Percentiles rank a stretch among this genome's conserved stretches.
Conservation (phyloP, 116 monocot species). For the Iris pallida region DNA sequence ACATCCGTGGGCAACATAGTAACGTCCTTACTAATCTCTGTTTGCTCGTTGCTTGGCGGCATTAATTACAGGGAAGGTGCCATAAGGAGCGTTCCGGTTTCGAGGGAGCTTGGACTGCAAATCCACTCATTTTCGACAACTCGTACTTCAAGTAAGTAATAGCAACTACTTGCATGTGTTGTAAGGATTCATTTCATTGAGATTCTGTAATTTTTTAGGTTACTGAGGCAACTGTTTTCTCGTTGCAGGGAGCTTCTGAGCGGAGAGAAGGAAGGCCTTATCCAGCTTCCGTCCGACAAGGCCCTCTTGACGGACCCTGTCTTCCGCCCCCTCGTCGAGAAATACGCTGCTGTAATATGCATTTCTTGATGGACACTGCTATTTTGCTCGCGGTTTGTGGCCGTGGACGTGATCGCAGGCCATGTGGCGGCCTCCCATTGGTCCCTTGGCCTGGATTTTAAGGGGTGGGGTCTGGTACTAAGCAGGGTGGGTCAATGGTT, state of each 20-base stretch:
- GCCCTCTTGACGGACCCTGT: slow-evolving; percentile 44
- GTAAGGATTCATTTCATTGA: not conserved
- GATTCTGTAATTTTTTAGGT: too few species aligned
- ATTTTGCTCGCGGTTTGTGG: too few species aligned
- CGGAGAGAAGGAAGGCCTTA: slow-evolving; percentile 60
- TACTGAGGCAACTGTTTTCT: too few species aligned
- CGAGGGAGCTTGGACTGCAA: slow-evolving; percentile 83
- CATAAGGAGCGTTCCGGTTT: slow-evolving; percentile 93
- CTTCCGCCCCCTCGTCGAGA: slow-evolving; percentile 47
- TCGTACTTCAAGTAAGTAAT: slow-evolving; percentile 69
- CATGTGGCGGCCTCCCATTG: too few species aligned
- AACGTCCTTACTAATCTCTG: too few species aligned
- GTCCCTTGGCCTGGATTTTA: too few species aligned
- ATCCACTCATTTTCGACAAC: slow-evolving; percentile 87
- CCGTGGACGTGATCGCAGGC: too few species aligned
- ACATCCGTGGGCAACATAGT: too few species aligned
- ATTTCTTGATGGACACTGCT: too few species aligned
- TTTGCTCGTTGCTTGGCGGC: too few species aligned
- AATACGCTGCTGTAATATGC: slow-evolving; percentile 31
- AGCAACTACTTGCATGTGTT: not conserved
- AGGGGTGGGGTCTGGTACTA: too few species aligned
- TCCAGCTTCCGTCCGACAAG: slow-evolving; percentile 46
- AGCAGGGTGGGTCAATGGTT: too few species aligned
- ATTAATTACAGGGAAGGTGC: slow-evolving; percentile 29
- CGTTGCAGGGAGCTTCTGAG: slow-evolving; percentile 41